Base-by-base conservation (phyloP, 371 early-diverging fungal species). In the Circinella umbellata region DNA sequence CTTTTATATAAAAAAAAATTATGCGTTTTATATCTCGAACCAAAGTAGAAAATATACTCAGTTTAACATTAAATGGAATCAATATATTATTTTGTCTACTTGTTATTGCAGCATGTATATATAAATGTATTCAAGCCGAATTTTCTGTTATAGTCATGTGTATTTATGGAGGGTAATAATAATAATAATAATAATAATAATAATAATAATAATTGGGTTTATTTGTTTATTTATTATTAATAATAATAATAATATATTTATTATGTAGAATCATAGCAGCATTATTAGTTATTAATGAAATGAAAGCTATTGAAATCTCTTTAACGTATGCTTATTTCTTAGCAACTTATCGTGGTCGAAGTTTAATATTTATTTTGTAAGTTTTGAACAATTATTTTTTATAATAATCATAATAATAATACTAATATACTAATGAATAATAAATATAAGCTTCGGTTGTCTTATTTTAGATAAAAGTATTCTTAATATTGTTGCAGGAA, bases 351-450 rank as follows among this genome's bases (percentile, higher is more conserved):
- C 63, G 79, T 64, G 83, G 83, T 14, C 77, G 83, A 46, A 78
- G 83, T 8, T 57, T 80, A 60, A 46, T 78, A 5, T 74, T 82
- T 67, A 69, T 80, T n/a, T 82, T 82, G 83, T 82, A 80, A 73
- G 55, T 36, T 9, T n/a, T n/a, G n/a, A n/a, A n/a, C n/a, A n/a
- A n/a, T n/a, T n/a, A n/a, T n/a, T n/a, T n/a, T n/a, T n/a, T n/a
- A n/a, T n/a, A n/a, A n/a, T n/a, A n/a, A n/a, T n/a, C n/a, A n/a
- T n/a, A n/a, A n/a, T n/a, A n/a, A n/a, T 20, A 35, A 34, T n/a
- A n/a, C 67, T 13, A 18, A 8, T 48, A n/a, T 60, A 39, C 53
- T 53, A 38, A 7, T 20, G 0, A 18, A 49, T 35, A 51, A 51
- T 47, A 4, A n/a, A n/a, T n/a, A n/a, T n/a, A 38, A 82, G 83